These are phyloP conservation scores for Cnidoscolus chayamansa DNA, from an alignment of 441 rosid species.

Conservation along the genomic window DNA sequence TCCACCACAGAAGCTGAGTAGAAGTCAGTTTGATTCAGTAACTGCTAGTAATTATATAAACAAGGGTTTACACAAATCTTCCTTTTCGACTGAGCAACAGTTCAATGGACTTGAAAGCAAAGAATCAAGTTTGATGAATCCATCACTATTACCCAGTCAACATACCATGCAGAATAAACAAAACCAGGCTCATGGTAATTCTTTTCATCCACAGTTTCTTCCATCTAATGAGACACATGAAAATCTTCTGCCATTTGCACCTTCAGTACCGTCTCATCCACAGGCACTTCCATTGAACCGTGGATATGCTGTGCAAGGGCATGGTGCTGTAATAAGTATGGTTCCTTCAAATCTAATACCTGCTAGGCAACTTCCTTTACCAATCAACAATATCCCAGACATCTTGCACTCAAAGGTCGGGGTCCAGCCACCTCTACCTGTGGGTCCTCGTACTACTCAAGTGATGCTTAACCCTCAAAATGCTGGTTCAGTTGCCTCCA, in stretches of 20 bases:
- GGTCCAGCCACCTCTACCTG: conserved; percentile 56
- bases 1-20: conserved; percentile 38
- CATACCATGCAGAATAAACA: conserved; percentile 44
- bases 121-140: conserved; percentile 32
- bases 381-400: conserved; percentile 40
- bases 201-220: conserved; percentile 44
- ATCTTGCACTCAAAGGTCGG: conserved; percentile 39
- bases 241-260: conserved; percentile 36
- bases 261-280: conserved; percentile 44
- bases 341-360: conserved; percentile 34
- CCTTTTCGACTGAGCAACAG: conserved; percentile 48
- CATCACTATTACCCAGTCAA: conserved; percentile 41
- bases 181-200: conserved; percentile 41
- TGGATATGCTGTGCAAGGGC: conserved; percentile 49
- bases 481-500: conserved; percentile 41
- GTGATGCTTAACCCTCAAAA: conserved; percentile 45
- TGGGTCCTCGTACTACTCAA: conserved; percentile 49
- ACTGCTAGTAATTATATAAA: conserved; percentile 39
- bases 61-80: conserved; percentile 43
- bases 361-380: conserved; percentile 39
- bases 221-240: conserved; percentile 42
- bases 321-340: conserved; percentile 29
- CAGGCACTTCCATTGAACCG: conserved; percentile 38
- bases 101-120: conserved; percentile 39
- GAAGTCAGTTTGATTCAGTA: conserved; percentile 44